A percentile compares a stretch with the other conserved stretches of the same genome.
Evolutionary conservation across 176 grass and related monocot species (phyloP).

Genomic region (Eremochloa ophiuroides): DNA sequence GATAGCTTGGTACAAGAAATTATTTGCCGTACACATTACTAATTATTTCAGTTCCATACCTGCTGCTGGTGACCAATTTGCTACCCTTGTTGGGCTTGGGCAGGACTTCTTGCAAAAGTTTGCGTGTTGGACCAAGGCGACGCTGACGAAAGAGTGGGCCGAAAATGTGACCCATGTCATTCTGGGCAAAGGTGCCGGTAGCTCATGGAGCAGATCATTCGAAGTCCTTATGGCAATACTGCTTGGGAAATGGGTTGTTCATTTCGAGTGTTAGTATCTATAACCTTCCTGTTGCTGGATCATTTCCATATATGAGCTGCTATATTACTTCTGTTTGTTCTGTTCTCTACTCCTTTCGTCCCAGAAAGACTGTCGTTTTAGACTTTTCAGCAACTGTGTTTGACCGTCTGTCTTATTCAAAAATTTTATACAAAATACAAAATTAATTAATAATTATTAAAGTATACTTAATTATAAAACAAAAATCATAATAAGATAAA

Average conservation of each 20-base stretch:
- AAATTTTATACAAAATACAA: too few relatives aligned
- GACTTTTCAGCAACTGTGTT: too few relatives aligned
- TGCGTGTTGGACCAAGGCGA: constrained; percentile 16
- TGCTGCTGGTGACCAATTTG: background rate
- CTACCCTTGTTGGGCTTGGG: background rate
- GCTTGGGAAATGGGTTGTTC: constrained; percentile 36
- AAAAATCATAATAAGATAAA: too few relatives aligned
- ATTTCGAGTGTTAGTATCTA: constrained; percentile 19
- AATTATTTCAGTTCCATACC: background rate
- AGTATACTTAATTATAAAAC: too few relatives aligned
- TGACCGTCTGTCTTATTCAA: too few relatives aligned
- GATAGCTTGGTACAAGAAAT: background rate
- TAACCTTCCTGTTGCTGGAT: background rate
- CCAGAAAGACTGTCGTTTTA: too few relatives aligned
- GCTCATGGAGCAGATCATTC: constrained; percentile 14
- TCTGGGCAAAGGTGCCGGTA: constrained; percentile 12
- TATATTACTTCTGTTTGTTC: background rate
- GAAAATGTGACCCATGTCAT: constrained; percentile 39
- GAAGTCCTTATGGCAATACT: constrained; percentile 41
- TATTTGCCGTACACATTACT: background rate
- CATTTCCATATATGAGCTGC: background rate
- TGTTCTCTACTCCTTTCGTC: too few relatives aligned
- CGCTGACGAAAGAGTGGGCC: constrained; percentile 11
- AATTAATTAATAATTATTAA: too few relatives aligned
- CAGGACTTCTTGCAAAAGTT: constrained; percentile 30